Evolutionary conservation across 768 basidiomycete genomes (phyloP), one percentile per base, ranked within the genome.

Genomic region (Gymnopilus junonius): DNA sequence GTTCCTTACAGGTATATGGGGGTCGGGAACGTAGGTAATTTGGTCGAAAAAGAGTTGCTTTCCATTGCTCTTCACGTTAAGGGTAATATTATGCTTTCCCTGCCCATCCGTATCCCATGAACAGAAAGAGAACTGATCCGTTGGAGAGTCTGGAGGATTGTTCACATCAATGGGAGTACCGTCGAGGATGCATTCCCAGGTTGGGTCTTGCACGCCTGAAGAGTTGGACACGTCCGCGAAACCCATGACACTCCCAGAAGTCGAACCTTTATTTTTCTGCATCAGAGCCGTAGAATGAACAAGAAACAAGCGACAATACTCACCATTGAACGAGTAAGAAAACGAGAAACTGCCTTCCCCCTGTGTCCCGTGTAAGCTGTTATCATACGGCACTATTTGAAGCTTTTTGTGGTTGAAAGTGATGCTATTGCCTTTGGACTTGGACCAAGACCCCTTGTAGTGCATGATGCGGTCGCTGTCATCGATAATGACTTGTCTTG

Each of bases 91-190:
- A 51, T 72, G 69, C 21, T 54, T 53, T 27, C 66, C 69, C 3
- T 53, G 31, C 0, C 61, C n/a, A 3, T 61, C 29, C 5, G 39
- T 56, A 12, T 48, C 55, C 66, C 64, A 68, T 42, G 39, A 20
- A 53, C 71, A 72, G 12, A 70, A 58, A 43, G 54, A 55, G 64
- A 68, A 72, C 20, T 69, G 68, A 53, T 72, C 69, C 31, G 63
- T 59, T 0, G 45, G 46, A 5, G 55, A 64, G 1, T 61, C 20
- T 20, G 63, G 67, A 20, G 67, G 61, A 3, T 34, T 29, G n/a
- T 37, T 20, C 8, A 62, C 17, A n/a, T 57, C 29, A 31, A 65
- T 58, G 17, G 29, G 48, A 11, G 23, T 48, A 2, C 63, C 62
- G 50, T 66, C 69, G 21, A 67, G 51, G 23, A 55, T 37, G 25